Conservation (phyloP, 371 early-diverging fungal genomes). For the Massospora cicadina region DNA sequence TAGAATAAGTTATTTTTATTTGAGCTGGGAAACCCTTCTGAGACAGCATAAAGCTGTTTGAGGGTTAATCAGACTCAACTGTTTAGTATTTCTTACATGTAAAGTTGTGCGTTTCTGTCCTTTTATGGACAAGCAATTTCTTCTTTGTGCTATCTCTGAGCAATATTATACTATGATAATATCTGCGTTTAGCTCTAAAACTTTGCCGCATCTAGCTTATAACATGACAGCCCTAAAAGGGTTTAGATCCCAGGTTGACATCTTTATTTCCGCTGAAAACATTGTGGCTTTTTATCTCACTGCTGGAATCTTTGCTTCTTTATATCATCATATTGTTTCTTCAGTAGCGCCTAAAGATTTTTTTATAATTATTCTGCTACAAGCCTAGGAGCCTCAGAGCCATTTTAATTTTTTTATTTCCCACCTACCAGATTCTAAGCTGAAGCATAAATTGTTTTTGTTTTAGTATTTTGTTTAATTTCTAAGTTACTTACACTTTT, state of each 20-base stretch:
- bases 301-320: slow-evolving; percentile 37
- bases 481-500: slow-evolving; percentile 32
- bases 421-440: slow-evolving; percentile 40
- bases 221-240: slow-evolving; percentile 50
- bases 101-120: slow-evolving; percentile 34
- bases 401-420: slow-evolving; percentile 40
- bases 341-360: slow-evolving; percentile 16
- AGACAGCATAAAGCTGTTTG: slow-evolving; percentile 1
- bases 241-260: slow-evolving; percentile 27
- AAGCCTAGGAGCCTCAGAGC: slow-evolving; percentile 65
- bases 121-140: slow-evolving; percentile 48
- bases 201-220: slow-evolving; percentile 37
- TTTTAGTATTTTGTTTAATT: slow-evolving; percentile 50
- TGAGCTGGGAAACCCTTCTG: not conserved
- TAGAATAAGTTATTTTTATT: not conserved
- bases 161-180: slow-evolving; percentile 47
- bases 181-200: slow-evolving; percentile 40
- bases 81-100: slow-evolving; percentile 50
- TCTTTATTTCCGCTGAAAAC: slow-evolving; percentile 33
- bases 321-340: slow-evolving; percentile 14
- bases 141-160: slow-evolving; percentile 39
- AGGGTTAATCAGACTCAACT: slow-evolving; percentile 39
- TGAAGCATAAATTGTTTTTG: slow-evolving; percentile 39
- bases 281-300: slow-evolving; percentile 58
- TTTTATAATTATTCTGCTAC: slow-evolving; percentile 30